Base-by-base conservation (phyloP, 805 yeast species). In the Spathaspora arborariae region DNA sequence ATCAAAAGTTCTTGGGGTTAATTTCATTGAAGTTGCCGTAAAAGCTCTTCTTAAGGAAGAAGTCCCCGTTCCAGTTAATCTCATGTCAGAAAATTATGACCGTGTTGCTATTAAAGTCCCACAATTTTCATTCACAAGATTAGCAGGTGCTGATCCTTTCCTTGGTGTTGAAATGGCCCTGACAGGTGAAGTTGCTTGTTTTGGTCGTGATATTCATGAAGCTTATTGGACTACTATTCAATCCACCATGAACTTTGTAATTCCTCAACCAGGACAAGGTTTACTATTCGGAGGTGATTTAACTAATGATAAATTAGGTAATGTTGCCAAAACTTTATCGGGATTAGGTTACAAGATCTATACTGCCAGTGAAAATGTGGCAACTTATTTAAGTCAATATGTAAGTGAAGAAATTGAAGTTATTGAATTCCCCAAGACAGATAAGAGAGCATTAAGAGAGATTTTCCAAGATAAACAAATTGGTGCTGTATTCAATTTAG, bases 161-260 rank as follows among this genome's bases (percentile, higher is more conserved):
- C 78, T 94, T 63, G 99, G 99, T 54, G 99, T 94, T 56, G 99
- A 94, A 75, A 94, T 94, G 99, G 85, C 98, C 5, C 91, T 98
- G 10, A 94, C 99, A 44, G 99, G 99, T 69, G 99, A 94, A 74
- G 87, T 94, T 64, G 99, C 99, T 24, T 88, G 97, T 65, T 94
- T 94, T 64, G 99, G 99, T 58, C 75, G 75, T 51, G 85, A 88
- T 67, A 67, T 85, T 52, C 59, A 78, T 47, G 98, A 94, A 70
- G 96, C 98, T 30, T 94, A 94, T 79, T 94, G 98, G 98, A 85
- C 97, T 39, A 85, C 98, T 13, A 82, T 92, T 59, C 97, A 94
- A 77, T 80, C 96, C 43, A 90, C 96, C 36, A 94, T 91, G 97
- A 92, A 92, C 79, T 94, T 94, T 82, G 79, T 88, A 60, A 81